Evolutionary conservation across 2,329 filamentous ascomycete genomes (phyloP).

Genomic region (Curvularia eragrostidis): DNA sequence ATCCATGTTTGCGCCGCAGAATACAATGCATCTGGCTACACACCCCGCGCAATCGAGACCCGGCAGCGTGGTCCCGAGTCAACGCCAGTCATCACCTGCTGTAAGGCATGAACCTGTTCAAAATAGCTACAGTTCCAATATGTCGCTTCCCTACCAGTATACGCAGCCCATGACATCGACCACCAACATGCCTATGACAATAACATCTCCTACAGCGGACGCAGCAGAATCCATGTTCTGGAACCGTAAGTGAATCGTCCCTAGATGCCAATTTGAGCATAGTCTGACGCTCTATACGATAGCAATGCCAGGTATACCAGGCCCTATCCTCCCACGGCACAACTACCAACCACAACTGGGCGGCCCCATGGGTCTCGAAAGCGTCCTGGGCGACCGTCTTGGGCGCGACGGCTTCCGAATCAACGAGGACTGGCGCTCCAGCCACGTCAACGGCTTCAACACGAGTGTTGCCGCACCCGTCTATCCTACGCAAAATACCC

Average conservation of each 20-base stretch:
- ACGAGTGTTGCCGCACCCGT: slow-evolving; percentile 10
- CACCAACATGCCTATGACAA: slow-evolving; percentile 20
- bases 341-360: slow-evolving; percentile 35
- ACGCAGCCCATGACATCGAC: slow-evolving; percentile 26
- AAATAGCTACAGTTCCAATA: slow-evolving; percentile 16
- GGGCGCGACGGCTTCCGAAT: slow-evolving; percentile 48
- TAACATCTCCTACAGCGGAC: slow-evolving; percentile 20
- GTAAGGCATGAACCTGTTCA: slow-evolving; percentile 21
- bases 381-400: slow-evolving; percentile 43
- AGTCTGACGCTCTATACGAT: background rate
- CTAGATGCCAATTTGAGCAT: background rate
- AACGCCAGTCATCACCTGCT: slow-evolving; percentile 25
- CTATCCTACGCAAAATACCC: slow-evolving; percentile 8
- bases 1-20: slow-evolving; percentile 39
- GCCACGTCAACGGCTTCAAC: slow-evolving; percentile 24
- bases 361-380: slow-evolving; percentile 47
- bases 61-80: slow-evolving; percentile 22
- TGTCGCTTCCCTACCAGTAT: slow-evolving; percentile 25
- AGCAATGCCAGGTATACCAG: slow-evolving; percentile 49
- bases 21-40: slow-evolving; percentile 25
- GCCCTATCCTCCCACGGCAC: slow-evolving; percentile 45
- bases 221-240: slow-evolving; percentile 37
- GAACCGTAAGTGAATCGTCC: slow-evolving; percentile 35
- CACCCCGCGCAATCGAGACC: slow-evolving; percentile 24
- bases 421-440: slow-evolving; percentile 31